phyloP scores from a whole-genome alignment of 129 eudicot species.

The Scalesia atractyloides region DNA sequence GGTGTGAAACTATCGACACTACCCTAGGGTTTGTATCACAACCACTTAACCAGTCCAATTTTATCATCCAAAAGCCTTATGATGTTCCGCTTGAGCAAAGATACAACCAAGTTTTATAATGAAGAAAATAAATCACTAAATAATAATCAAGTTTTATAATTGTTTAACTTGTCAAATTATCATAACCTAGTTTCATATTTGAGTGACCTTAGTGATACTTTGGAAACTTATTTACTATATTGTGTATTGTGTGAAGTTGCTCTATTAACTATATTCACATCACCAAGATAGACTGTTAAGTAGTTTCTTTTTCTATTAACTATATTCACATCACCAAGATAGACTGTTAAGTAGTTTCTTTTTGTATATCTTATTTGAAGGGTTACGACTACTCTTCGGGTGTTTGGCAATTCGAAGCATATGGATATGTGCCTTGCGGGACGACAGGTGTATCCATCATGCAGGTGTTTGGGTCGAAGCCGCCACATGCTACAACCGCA shows the following conservation, averaged over 20 bases:
- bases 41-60: constrained; percentile 40
- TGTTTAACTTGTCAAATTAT: no score
- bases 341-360: background rate
- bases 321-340: background rate
- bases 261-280: no score
- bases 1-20: constrained; percentile 28
- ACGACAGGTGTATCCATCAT: constrained; percentile 44
- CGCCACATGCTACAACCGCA: constrained; percentile 40
- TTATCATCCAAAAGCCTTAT: constrained; percentile 38
- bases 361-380: constrained; percentile 10
- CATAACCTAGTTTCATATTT: no score
- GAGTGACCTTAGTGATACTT: no score
- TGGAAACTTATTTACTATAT: no score
- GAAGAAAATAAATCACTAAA: no score
- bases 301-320: background rate
- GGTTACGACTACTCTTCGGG: constrained; percentile 46
- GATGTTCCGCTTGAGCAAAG: constrained; percentile 36
- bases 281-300: background rate
- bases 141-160: no score
- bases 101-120: constrained; percentile 17
- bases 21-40: constrained; percentile 37
- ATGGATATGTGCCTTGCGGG: constrained; percentile 38
- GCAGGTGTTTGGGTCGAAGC: constrained; percentile 47
- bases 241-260: no score
- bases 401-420: constrained; percentile 50